Percentiles rank a stretch among this genome's conserved stretches.
phyloP scores from a whole-genome alignment of 2,329 filamentous ascomycete genomes.

The Fusarium floridanum region DNA sequence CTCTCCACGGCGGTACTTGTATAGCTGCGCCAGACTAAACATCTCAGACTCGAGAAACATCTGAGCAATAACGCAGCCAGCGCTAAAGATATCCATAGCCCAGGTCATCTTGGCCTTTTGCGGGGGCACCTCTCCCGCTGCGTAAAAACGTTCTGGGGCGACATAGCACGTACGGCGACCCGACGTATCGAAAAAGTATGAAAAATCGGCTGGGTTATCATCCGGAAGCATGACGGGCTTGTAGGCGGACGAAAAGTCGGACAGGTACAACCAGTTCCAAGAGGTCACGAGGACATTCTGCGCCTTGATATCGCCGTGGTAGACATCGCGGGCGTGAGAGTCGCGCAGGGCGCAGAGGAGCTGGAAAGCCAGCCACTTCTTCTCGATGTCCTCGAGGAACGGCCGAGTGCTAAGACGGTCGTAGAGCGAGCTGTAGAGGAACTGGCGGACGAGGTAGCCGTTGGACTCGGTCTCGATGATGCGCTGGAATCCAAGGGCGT shows the following conservation, averaged over 20 bases:
- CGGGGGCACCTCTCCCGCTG: conserved; percentile 74
- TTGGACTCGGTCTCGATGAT: conserved; percentile 92
- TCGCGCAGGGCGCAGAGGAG: conserved; percentile 92
- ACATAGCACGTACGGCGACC: conserved; percentile 93
- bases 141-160: conserved; percentile 91
- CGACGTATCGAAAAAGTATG: conserved; percentile 96
- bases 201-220: conserved; percentile 97
- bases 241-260: conserved; percentile 97
- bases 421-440: conserved; percentile 95
- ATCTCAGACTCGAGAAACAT: conserved; percentile 95
- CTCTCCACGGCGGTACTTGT: conserved; percentile 92
- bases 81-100: conserved; percentile 99
- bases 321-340: conserved; percentile 89
- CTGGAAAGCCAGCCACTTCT: conserved; percentile 98
- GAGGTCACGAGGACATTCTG: conserved; percentile 97
- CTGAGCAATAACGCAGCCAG: conserved; percentile 96
- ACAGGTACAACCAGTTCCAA: conserved; percentile 98
- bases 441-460: conserved; percentile 94
- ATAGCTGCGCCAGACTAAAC: conserved; percentile 97
- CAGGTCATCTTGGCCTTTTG: conserved; percentile 75
- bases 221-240: conserved; percentile 95
- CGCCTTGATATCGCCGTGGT: conserved; percentile 98
- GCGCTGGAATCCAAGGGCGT: conserved; percentile 90
- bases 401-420: conserved; percentile 96
- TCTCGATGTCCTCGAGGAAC: conserved; percentile 97